Base-by-base conservation (phyloP, 108 stramenopile species). In the Pinguiococcus pyrenoidosus region DNA sequence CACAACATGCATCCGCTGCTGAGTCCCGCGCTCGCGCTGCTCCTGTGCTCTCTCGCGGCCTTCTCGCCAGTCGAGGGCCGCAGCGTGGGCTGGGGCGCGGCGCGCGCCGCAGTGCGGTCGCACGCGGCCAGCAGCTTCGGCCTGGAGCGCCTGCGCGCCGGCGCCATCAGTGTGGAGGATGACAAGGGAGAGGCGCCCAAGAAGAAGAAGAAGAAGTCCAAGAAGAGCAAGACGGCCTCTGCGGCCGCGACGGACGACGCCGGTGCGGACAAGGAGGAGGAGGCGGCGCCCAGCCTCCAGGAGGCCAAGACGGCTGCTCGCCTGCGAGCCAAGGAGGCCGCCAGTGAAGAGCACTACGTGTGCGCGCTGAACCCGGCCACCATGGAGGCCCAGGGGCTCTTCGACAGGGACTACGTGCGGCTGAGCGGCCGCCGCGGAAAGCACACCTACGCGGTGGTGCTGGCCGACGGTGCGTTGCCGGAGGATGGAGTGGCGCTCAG, bases 381-480 rank as follows among this genome's bases (percentile, higher is more conserved):
- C 16, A 40, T 40, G 39, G 39, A 16, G 16, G 8, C 16, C 6
- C 17, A 12, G 23, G 66, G 56, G 18, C 44, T 71, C 39, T 56
- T 62, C 51, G 52, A 62, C 34, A 67, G 69, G 12, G 69, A 71
- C 37, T 54, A 47, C 17, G 66, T 71, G 7, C 20, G 68, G 56
- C 40, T 71, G 17, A 62, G 52, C 30, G 69, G 69, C 23, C 68
- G 65, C 50, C 68, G 65, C 58, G 47, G 69, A 23, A 71, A 67
- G 56, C 54, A 66, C 38, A 71, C 69, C 4, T 62, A 68, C 18
- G 62, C 56, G 35, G 54, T 67, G 29, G 69, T 54, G 9, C 32
- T 50, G 14, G 58, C 39, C n/a, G 58, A 59, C 16, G 58, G 51
- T 14, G 49, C 4, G 39, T 13, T 3, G 39, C 39, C 8, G 39